phyloP scores from a whole-genome alignment of 75 land plant species.

The Cupressus sempervirens region DNA sequence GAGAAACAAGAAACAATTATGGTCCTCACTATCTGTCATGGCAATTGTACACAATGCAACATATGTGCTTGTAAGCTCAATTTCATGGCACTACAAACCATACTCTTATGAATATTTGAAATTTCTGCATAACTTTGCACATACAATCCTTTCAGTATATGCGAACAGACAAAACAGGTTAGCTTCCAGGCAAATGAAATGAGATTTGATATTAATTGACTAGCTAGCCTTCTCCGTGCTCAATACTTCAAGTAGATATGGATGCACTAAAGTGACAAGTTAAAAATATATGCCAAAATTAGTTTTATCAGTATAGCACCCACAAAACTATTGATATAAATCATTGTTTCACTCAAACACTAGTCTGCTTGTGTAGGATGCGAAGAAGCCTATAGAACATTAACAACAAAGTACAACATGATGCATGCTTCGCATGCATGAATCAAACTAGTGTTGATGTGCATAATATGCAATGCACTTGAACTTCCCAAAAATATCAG shows the following conservation, averaged over 20 bases:
- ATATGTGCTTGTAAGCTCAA: not conserved
- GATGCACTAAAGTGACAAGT: not conserved
- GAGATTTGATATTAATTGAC: not conserved
- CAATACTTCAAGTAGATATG: not conserved
- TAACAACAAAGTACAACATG: not conserved
- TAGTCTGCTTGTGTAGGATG: not conserved
- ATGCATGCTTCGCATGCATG: not conserved
- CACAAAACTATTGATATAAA: not conserved
- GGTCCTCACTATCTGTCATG: not conserved
- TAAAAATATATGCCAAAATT: not conserved
- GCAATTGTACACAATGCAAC: not conserved
- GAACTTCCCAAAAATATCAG: not conserved
- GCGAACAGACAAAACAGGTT: not conserved
- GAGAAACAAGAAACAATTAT: not conserved
- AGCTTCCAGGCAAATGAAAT: not conserved
- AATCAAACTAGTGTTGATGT: too few species aligned
- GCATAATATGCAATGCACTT: not conserved
- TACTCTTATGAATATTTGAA: not conserved
- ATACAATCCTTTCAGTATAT: not conserved
- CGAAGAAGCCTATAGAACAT: not conserved
- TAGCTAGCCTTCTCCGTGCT: not conserved
- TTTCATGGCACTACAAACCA: not conserved
- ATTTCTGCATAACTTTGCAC: not conserved
- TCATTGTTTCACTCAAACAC: not conserved
- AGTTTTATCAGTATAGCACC: not conserved